These are phyloP conservation scores for Aspergillus calidoustus DNA, from an alignment of 2,329 filamentous ascomycete genomes.

Conservation along the genomic window DNA sequence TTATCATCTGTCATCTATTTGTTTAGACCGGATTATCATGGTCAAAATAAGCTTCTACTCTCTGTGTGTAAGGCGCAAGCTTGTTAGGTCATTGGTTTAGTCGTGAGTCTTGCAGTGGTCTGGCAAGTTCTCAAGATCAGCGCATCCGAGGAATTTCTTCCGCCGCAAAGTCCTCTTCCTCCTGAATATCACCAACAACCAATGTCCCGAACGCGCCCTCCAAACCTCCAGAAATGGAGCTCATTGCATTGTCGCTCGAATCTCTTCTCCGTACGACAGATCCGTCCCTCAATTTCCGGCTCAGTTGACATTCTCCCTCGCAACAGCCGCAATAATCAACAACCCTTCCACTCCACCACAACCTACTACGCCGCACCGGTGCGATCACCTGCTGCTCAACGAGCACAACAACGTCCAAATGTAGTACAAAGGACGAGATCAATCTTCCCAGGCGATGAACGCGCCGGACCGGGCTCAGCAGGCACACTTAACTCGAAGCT, in stretches of 20 bases:
- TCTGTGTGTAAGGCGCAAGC: not conserved
- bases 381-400: constrained; percentile 19
- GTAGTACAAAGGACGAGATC: not conserved
- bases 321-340: not conserved
- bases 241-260: not conserved
- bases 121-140: not conserved
- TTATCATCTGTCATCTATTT: constrained; percentile 42
- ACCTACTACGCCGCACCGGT: constrained; percentile 1
- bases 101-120: not conserved
- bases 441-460: constrained; percentile 3
- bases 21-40: constrained; percentile 27
- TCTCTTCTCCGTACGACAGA: not conserved
- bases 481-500: constrained; percentile 7
- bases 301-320: not conserved
- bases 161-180: constrained; percentile 6
- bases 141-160: constrained; percentile 5
- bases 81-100: not conserved
- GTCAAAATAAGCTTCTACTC: constrained; percentile 12
- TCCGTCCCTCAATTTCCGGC: not conserved
- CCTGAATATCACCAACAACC: not conserved
- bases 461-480: not conserved
- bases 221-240: constrained; percentile 22
- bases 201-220: constrained; percentile 26
- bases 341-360: constrained; percentile 20
- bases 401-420: constrained; percentile 1